Conservation (phyloP, 1,139 yeast genomes). For the Wickerhamiella infanticola region DNA sequence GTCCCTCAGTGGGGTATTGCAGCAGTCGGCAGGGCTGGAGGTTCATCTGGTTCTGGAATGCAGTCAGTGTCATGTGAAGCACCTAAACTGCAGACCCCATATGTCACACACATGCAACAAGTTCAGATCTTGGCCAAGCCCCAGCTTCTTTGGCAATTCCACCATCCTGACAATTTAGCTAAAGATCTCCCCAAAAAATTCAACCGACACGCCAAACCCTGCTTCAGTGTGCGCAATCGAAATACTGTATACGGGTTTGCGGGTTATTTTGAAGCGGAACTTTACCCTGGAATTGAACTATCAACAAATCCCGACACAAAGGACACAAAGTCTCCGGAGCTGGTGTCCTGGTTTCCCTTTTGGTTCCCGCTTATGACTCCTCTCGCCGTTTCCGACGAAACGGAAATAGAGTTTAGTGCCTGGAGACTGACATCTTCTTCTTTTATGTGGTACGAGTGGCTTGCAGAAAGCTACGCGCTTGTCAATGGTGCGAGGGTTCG, state of each 20-base stretch:
- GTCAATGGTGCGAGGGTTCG: conserved; percentile 5
- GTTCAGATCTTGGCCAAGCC: conserved; percentile 25
- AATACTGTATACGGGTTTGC: conserved; percentile 54
- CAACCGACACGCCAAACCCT: conserved; percentile 20
- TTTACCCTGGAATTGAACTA: conserved; percentile 43
- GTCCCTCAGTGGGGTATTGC: not conserved
- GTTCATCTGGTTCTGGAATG: not conserved
- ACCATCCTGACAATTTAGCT: conserved; percentile 13
- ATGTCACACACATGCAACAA: conserved; percentile 43
- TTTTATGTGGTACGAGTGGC: conserved; percentile 66
- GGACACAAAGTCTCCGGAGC: conserved; percentile 36
- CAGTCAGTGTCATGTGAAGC: conserved; percentile 3
- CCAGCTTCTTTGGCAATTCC: conserved; percentile 20
- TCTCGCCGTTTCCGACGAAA: conserved; percentile 34
- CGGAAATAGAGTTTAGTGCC: conserved; percentile 36
- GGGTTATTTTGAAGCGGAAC: conserved; percentile 56
- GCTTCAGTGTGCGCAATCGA: conserved; percentile 29
- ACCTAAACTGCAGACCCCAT: conserved; percentile 35
- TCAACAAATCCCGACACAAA: conserved; percentile 36
- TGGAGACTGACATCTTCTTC: conserved; percentile 29
- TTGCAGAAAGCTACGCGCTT: conserved; percentile 33
- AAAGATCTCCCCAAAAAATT: not conserved
- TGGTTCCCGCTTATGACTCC: conserved; percentile 52
- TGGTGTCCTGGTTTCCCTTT: conserved; percentile 58
- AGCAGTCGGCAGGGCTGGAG: conserved; percentile 2